These are phyloP conservation scores for Suillus tomentosus DNA, from an alignment of 768 basidiomycete species.

Conservation along the genomic window DNA sequence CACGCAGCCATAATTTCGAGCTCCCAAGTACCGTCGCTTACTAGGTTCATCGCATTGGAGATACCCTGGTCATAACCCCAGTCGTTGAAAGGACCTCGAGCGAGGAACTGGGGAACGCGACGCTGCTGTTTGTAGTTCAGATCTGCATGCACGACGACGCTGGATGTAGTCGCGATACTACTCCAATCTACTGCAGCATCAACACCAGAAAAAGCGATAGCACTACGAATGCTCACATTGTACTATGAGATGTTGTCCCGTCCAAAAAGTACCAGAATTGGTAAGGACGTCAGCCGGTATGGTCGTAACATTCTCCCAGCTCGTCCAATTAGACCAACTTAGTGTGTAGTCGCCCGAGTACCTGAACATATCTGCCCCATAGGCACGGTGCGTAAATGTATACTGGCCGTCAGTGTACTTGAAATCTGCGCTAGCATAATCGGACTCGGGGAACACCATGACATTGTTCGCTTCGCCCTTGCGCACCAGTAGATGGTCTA, in stretches of 20 bases:
- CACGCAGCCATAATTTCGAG: slow-evolving; percentile 88
- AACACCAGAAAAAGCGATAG: neutral
- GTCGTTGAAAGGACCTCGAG: slow-evolving; percentile 85
- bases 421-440: slow-evolving; percentile 70
- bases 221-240: slow-evolving; percentile 61
- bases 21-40: slow-evolving; percentile 72
- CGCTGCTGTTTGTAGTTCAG: slow-evolving; percentile 58
- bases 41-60: slow-evolving; percentile 64
- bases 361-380: slow-evolving; percentile 85
- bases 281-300: slow-evolving; percentile 63
- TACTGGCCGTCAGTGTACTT: slow-evolving; percentile 62
- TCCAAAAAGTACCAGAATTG: slow-evolving; percentile 61
- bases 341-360: slow-evolving; percentile 87
- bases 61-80: slow-evolving; percentile 93
- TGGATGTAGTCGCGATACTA: slow-evolving; percentile 57
- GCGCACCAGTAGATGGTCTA: slow-evolving; percentile 78
- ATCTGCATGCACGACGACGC: slow-evolving; percentile 79
- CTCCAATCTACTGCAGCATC: slow-evolving; percentile 70
- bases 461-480: slow-evolving; percentile 77
- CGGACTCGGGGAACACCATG: slow-evolving; percentile 84
- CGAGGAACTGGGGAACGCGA: slow-evolving; percentile 85
- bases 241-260: slow-evolving; percentile 81
- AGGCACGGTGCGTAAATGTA: slow-evolving; percentile 78
- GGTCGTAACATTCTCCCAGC: slow-evolving; percentile 73
- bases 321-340: slow-evolving; percentile 74